Base-by-base conservation (phyloP, 805 yeast species). In the Suhomyces xylopsoci region DNA sequence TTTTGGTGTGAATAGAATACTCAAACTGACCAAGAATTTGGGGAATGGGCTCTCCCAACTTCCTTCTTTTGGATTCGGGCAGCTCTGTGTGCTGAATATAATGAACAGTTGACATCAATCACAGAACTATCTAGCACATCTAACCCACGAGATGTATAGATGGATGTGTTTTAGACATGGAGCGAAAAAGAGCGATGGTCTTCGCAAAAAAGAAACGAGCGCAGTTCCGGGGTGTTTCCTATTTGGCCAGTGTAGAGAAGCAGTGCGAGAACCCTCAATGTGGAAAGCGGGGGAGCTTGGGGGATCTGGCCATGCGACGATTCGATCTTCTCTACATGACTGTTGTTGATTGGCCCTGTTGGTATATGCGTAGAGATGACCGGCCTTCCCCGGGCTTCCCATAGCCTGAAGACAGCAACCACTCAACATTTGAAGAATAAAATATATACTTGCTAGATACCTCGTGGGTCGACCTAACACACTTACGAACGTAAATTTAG, bases 31-130 rank as follows among this genome's bases (percentile, higher is more conserved):
- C 22, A 7, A 48, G 49, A 41, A 19, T 19, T 19, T 47, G 26
- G 9, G 57, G 55, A n/a, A 43, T 32, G 3, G 58, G 56, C 15
- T 55, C 51, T 20, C 48, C 36, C 44, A 55, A 45, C 34, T 46
- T 52, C 42, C 53, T 42, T 32, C 58, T 50, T 26, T 53, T 52
- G 12, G 46, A 26, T 10, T 51, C 40, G 47, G 45, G 12, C 10
- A n/a, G 14, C 42, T 38, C 20, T 5, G 42, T 17, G 7, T 38
- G 20, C 42, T 38, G 24, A 19, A 38, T 32, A 3, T 32, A 32
- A 32, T 32, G 36, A 32, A n/a, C 9, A 32, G 36, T 32, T 24
- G 42, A 38, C 24, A 19, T 17, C 24, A 17, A 45, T 17, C 14
- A 9, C 20, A 25, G 36, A 45, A 7, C 22, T 7, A 6, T 19